phyloP scores from a whole-genome alignment of 768 basidiomycete species.

The Lanmaoa rubissima region DNA sequence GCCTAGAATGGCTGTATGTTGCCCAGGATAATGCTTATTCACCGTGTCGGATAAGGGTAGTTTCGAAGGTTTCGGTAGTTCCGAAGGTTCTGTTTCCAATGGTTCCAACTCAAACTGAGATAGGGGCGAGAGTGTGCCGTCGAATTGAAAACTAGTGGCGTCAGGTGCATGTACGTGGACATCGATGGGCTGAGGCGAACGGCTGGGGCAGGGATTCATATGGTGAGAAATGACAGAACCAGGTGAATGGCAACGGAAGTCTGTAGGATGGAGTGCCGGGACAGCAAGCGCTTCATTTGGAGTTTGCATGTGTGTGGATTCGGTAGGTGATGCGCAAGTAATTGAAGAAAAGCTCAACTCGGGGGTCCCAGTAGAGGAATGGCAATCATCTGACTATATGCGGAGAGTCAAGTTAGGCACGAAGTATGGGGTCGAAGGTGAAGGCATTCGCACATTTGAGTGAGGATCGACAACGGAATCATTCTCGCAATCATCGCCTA shows the following conservation, averaged over 20 bases:
- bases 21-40: slow-evolving; percentile 17
- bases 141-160: neutral
- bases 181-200: neutral
- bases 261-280: neutral
- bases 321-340: slow-evolving; percentile 10
- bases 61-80: slow-evolving; percentile 19
- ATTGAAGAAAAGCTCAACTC: slow-evolving; percentile 15
- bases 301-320: slow-evolving; percentile 1
- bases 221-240: neutral
- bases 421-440: neutral
- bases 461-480: slow-evolving; percentile 8
- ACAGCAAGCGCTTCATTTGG: neutral
- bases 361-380: slow-evolving; percentile 3
- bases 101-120: slow-evolving; percentile 26
- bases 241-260: neutral
- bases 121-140: slow-evolving; percentile 17
- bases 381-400: slow-evolving; percentile 13
- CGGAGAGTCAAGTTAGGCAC: slow-evolving; percentile 1
- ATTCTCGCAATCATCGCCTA: slow-evolving; percentile 24
- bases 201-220: neutral
- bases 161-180: neutral
- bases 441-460: slow-evolving; percentile 32
- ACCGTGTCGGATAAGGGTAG: slow-evolving; percentile 22
- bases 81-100: slow-evolving; percentile 18
- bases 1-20: neutral